Evolutionary conservation across 2,329 filamentous ascomycete species (phyloP).

Genomic region (Annulohypoxylon truncatum): DNA sequence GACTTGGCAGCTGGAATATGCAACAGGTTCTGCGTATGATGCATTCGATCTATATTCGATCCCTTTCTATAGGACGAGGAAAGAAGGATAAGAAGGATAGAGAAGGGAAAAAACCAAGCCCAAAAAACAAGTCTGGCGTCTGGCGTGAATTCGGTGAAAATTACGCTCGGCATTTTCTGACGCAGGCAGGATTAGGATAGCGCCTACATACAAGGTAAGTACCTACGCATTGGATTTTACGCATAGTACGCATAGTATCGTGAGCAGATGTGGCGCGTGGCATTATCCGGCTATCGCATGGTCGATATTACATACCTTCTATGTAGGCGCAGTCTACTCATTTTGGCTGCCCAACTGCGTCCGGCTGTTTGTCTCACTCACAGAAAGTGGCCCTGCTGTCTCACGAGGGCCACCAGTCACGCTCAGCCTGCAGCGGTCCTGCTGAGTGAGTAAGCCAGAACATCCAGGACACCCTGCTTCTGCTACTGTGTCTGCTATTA

Average conservation of each 20-base stretch:
- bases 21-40: conserved; percentile 33
- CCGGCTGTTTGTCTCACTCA: conserved; percentile 36
- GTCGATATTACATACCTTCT: conserved; percentile 16
- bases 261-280: conserved; percentile 37
- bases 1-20: conserved; percentile 37
- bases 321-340: conserved; percentile 24
- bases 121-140: too few relatives aligned
- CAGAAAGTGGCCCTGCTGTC: conserved; percentile 29
- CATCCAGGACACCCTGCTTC: conserved; percentile 12
- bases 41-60: conserved; percentile 33
- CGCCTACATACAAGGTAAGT: too few relatives aligned
- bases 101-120: conserved; percentile 7
- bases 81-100: background rate
- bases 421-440: conserved; percentile 39
- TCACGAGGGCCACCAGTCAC: conserved; percentile 40
- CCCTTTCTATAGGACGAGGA: background rate
- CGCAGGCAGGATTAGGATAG: conserved; percentile 6
- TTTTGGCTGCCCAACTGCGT: conserved; percentile 36
- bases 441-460: conserved; percentile 34
- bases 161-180: conserved; percentile 32
- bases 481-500: conserved; percentile 8
- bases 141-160: conserved; percentile 25
- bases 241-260: conserved; percentile 19
- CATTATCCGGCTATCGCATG: conserved; percentile 31
- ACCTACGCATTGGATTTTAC: too few relatives aligned